Evolutionary conservation across 768 basidiomycete species (phyloP).

Genomic region (Pleurotus platypus): DNA sequence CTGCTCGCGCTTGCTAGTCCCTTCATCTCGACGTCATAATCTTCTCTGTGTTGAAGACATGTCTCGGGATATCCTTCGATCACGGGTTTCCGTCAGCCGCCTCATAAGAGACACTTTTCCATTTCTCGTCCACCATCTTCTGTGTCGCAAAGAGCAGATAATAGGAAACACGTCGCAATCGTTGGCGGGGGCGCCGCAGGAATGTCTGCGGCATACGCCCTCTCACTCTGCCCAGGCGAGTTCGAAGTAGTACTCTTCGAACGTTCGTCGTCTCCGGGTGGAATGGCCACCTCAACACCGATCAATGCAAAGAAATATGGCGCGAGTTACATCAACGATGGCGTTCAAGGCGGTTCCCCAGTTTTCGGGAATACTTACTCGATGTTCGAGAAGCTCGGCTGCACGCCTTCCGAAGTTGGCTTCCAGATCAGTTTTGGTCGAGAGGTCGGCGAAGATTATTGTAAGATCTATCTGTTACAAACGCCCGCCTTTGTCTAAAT

Average conservation of each 20-base stretch:
- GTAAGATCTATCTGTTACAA: background rate
- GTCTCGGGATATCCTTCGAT: background rate
- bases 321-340: conserved; percentile 29
- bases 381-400: conserved; percentile 26
- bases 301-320: conserved; percentile 22
- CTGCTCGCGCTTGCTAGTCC: too few relatives aligned
- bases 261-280: conserved; percentile 21
- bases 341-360: conserved; percentile 28
- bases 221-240: conserved; percentile 25
- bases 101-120: background rate
- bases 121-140: background rate
- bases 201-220: conserved; percentile 28
- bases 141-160: background rate
- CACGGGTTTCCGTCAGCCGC: too few relatives aligned
- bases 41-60: too few relatives aligned
- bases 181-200: conserved; percentile 26
- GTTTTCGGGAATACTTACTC: conserved; percentile 28
- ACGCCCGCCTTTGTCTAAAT: background rate
- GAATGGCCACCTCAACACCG: conserved; percentile 26
- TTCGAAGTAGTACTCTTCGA: conserved; percentile 26
- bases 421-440: conserved; percentile 30
- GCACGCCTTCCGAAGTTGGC: conserved; percentile 23
- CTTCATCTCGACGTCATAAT: too few relatives aligned
- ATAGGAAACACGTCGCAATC: conserved; percentile 21
- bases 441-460: conserved; percentile 25